A percentile compares a stretch with the other conserved stretches of the same genome.
phyloP scores from a whole-genome alignment of 345 rosid species.

The Turnera subulata region DNA sequence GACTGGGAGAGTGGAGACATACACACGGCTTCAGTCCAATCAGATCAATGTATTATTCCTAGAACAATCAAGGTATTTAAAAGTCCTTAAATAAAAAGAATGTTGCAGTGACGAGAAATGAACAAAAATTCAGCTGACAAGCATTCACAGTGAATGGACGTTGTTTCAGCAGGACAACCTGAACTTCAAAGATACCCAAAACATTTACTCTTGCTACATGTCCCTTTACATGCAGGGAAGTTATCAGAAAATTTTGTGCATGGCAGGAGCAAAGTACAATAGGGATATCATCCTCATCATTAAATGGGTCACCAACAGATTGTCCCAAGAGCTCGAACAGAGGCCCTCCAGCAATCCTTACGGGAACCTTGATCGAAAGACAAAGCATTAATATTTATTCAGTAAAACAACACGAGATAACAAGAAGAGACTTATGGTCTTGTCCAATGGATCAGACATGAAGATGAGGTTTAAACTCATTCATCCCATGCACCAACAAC shows the following conservation, averaged over 20 bases:
- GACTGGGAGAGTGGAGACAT: no score
- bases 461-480: no score
- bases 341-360: slow-evolving; percentile 95
- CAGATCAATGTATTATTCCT: neutral
- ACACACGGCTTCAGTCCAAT: no score
- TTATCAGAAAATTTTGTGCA: slow-evolving; percentile 83
- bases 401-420: no score
- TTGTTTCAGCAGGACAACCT: slow-evolving; percentile 45
- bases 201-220: slow-evolving; percentile 47
- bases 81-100: no score
- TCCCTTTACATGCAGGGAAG: slow-evolving; percentile 81
- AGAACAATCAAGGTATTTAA: neutral
- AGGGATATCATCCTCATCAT: slow-evolving; percentile 89
- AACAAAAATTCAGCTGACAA: slow-evolving; percentile 7
- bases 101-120: slow-evolving; percentile 7
- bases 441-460: no score
- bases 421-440: no score
- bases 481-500: no score
- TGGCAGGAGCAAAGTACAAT: slow-evolving; percentile 94
- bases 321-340: slow-evolving; percentile 96
- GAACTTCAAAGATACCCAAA: slow-evolving; percentile 85
- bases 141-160: slow-evolving; percentile 1
- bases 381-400: slow-evolving; percentile 1
- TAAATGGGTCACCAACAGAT: slow-evolving; percentile 88
- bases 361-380: slow-evolving; percentile 59